Evolutionary conservation across 352 stramenopile genomes (phyloP).

Genomic region (Saprolegnia diclina): DNA sequence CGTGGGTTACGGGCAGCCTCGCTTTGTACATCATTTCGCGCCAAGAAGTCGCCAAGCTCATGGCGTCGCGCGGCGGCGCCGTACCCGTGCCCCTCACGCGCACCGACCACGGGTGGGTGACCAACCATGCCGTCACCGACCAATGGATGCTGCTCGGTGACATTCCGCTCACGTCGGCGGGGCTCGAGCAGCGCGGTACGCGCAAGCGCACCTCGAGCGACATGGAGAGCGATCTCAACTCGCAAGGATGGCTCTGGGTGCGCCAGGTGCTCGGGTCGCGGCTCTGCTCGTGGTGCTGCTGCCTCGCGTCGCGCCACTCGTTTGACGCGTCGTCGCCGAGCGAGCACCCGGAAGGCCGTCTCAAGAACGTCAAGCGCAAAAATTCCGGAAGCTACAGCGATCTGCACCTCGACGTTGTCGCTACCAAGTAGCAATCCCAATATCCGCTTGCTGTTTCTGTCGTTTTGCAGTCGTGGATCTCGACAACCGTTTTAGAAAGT

Average conservation of each 20-base stretch:
- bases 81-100: slow-evolving; percentile 71
- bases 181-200: slow-evolving; percentile 45
- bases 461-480: background rate
- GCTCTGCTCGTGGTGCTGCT: slow-evolving; percentile 43
- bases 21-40: slow-evolving; percentile 76
- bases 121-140: slow-evolving; percentile 66
- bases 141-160: slow-evolving; percentile 81
- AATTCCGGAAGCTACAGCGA: slow-evolving; percentile 82
- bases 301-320: slow-evolving; percentile 30
- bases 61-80: slow-evolving; percentile 69
- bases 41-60: slow-evolving; percentile 73
- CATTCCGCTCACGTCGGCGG: slow-evolving; percentile 57
- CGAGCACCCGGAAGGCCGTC: slow-evolving; percentile 60
- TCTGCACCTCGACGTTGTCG: slow-evolving; percentile 13
- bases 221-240: slow-evolving; percentile 25
- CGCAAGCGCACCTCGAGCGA: slow-evolving; percentile 42
- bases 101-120: slow-evolving; percentile 76
- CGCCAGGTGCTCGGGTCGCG: slow-evolving; percentile 35
- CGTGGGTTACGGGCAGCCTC: slow-evolving; percentile 62
- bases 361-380: slow-evolving; percentile 56
- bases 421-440: background rate
- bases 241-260: slow-evolving; percentile 36
- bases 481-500: no score
- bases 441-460: background rate
- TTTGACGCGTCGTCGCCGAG: slow-evolving; percentile 6